Evolutionary conservation across 495 filamentous ascomycete species (phyloP).

Genomic region (Neohortaea acidophila): DNA sequence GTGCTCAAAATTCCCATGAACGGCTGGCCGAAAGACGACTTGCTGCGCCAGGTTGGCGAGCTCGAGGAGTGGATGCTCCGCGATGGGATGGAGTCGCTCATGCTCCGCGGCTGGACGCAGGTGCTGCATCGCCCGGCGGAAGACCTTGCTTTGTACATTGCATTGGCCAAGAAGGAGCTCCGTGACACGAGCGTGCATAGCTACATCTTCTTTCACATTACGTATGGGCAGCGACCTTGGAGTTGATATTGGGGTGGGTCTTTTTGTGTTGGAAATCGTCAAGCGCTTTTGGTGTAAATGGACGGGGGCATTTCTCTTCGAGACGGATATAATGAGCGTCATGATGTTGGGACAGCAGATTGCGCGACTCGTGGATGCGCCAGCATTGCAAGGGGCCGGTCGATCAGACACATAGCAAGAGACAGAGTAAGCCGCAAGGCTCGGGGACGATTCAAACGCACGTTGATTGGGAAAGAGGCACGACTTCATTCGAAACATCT

Average conservation of each 20-base stretch:
- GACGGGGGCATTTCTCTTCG: no score
- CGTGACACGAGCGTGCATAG: not conserved
- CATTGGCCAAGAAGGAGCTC: slow-evolving; percentile 6
- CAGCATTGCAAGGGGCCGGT: no score
- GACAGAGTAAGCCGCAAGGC: no score
- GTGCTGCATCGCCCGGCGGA: slow-evolving; percentile 1
- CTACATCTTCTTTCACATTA: slow-evolving; percentile 1
- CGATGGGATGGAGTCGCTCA: slow-evolving; percentile 2
- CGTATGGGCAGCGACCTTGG: not conserved
- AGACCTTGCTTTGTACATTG: slow-evolving; percentile 4
- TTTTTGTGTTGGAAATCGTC: not conserved
- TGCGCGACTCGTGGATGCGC: no score
- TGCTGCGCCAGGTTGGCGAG: slow-evolving; percentile 3
- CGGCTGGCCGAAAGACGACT: slow-evolving; percentile 8
- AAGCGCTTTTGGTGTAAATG: no score
- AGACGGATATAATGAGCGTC: no score
- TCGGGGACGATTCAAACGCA: no score
- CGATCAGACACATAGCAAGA: no score
- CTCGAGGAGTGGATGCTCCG: slow-evolving; percentile 4
- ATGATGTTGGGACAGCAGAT: no score
- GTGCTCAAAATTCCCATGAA: slow-evolving; percentile 6
- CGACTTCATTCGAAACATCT: no score
- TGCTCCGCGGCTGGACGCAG: not conserved
- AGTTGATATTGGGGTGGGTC: no score
- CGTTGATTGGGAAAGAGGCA: no score